A percentile compares a stretch with the other conserved stretches of the same genome.
Conservation (phyloP, 106 monocot genomes). For the Agapanthus africanus region DNA sequence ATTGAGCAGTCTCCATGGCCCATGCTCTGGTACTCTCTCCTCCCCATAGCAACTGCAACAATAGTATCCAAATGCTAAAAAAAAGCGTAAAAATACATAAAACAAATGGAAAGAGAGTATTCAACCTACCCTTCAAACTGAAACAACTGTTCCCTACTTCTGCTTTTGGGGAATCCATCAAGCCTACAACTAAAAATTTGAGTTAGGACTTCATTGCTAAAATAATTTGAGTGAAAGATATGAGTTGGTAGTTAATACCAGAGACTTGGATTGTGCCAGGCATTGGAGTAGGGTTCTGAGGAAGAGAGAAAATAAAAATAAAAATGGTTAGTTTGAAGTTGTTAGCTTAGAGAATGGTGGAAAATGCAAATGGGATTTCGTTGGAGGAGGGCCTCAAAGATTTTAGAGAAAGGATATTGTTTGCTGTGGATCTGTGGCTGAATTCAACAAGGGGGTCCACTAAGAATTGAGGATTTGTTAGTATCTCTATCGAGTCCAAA, state of each 20-base stretch:
- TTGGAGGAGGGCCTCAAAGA: not conserved
- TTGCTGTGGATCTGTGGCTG: not conserved
- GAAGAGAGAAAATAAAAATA: not conserved
- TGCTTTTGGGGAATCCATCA: not conserved
- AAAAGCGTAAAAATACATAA: not conserved
- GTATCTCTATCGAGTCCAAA: no score
- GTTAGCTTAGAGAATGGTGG: no score
- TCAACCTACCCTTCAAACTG: not conserved
- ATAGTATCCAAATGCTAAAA: not conserved
- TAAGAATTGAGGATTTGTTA: no score
- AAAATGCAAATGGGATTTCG: not conserved
- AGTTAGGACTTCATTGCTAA: not conserved
- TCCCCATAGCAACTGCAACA: not conserved
- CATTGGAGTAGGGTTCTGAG: slow-evolving; percentile 1
- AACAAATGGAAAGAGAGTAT: not conserved
- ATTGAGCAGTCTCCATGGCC: not conserved
- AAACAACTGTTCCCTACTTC: not conserved
- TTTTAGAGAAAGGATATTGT: not conserved
- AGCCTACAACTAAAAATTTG: not conserved
- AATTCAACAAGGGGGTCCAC: not conserved
- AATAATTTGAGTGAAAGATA: no score
- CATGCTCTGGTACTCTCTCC: not conserved
- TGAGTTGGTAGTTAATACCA: not conserved
- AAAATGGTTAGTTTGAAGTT: no score
- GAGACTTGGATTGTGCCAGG: slow-evolving; percentile 1